Conservation (phyloP, 1,139 yeast genomes). For the Yamadazyma mexicana region DNA sequence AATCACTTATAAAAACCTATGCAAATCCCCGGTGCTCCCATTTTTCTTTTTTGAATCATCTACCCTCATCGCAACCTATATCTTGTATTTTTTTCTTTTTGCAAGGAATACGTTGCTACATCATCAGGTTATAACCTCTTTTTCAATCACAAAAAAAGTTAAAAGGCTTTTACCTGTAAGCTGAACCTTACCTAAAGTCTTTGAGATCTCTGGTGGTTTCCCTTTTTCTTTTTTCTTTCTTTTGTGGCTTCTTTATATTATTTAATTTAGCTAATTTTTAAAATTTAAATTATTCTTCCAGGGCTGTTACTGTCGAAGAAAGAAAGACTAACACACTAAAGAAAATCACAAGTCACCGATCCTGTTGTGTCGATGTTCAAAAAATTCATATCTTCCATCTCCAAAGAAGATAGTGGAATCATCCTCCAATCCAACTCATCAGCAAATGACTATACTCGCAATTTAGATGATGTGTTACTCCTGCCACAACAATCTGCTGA, state of each 20-base stretch:
- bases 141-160: not conserved
- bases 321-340: no score
- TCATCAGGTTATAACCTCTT: not conserved
- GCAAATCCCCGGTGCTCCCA: not conserved
- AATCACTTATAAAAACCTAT: not conserved
- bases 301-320: not conserved
- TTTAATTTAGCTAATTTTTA: no score
- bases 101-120: not conserved
- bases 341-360: no score
- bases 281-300: no score
- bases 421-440: not conserved
- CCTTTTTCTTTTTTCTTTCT: not conserved
- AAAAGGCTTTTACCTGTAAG: not conserved
- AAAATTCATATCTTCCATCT: slow-evolving; percentile 9
- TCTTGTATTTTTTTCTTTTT: not conserved
- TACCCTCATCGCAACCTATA: not conserved
- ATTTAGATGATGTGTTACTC: slow-evolving; percentile 10
- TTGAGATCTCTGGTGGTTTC: not conserved
- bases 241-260: not conserved
- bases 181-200: not conserved
- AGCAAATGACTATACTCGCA: not conserved
- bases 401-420: slow-evolving; percentile 7
- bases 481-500: slow-evolving; percentile 10
- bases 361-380: slow-evolving; percentile 9
- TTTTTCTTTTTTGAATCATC: not conserved